These are phyloP conservation scores for Exobasidium cylindrosporum DNA, from an alignment of 1,284 basidiomycete genomes.

Conservation along the genomic window DNA sequence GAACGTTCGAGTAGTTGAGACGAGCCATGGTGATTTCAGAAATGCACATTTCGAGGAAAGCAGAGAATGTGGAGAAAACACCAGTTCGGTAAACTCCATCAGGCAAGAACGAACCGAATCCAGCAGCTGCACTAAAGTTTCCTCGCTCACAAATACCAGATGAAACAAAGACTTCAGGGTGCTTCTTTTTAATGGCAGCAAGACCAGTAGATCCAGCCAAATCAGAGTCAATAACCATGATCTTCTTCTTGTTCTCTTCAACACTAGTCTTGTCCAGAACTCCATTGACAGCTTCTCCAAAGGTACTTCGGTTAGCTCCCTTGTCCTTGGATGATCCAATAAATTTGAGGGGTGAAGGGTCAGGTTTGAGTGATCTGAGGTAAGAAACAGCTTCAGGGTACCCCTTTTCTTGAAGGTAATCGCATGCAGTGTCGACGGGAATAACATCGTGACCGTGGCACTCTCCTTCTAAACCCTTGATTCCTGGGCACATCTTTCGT, in stretches of 20 bases:
- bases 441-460: slow-evolving; percentile 72
- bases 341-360: slow-evolving; percentile 63
- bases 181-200: slow-evolving; percentile 78
- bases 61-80: slow-evolving; percentile 78
- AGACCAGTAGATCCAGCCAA: slow-evolving; percentile 80
- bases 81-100: slow-evolving; percentile 27
- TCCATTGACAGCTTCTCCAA: slow-evolving; percentile 74
- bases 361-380: slow-evolving; percentile 67
- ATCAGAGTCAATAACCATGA: slow-evolving; percentile 82
- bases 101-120: slow-evolving; percentile 65
- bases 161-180: slow-evolving; percentile 77
- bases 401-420: slow-evolving; percentile 68
- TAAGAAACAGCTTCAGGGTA: slow-evolving; percentile 64
- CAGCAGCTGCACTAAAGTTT: slow-evolving; percentile 78
- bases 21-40: slow-evolving; percentile 82
- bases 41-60: slow-evolving; percentile 81
- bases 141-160: slow-evolving; percentile 80
- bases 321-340: slow-evolving; percentile 69
- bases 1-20: slow-evolving; percentile 65
- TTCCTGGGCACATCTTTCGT: slow-evolving; percentile 74
- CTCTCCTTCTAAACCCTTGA: slow-evolving; percentile 72
- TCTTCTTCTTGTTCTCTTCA: slow-evolving; percentile 64
- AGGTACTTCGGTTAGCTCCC: slow-evolving; percentile 74
- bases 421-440: slow-evolving; percentile 70
- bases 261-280: slow-evolving; percentile 65